Percentiles rank a stretch among this genome's conserved stretches.
Evolutionary conservation across 768 basidiomycete genomes (phyloP).

Genomic region (Russula emetica): DNA sequence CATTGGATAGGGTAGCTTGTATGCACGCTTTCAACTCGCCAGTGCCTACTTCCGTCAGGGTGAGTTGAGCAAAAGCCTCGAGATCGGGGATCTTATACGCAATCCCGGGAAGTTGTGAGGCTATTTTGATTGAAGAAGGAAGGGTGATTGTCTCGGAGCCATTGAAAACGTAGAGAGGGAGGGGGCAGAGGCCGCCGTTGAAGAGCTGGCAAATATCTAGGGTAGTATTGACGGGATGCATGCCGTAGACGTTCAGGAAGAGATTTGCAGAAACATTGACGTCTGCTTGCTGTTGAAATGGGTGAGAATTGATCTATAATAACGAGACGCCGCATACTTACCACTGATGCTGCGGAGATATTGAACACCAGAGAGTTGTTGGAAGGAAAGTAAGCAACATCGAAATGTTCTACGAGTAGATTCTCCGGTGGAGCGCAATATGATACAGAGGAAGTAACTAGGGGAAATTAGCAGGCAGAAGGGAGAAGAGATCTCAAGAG

Average conservation of each 20-base stretch:
- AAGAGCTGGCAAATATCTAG: slow-evolving; percentile 80
- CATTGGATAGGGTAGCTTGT: slow-evolving; percentile 88
- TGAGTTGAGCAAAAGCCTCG: slow-evolving; percentile 82
- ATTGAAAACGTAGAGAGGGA: slow-evolving; percentile 82
- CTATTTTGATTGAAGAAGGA: slow-evolving; percentile 55
- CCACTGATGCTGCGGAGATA: slow-evolving; percentile 81
- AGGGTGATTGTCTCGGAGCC: slow-evolving; percentile 68
- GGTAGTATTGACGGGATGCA: slow-evolving; percentile 76
- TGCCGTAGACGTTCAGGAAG: slow-evolving; percentile 84
- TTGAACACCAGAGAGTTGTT: slow-evolving; percentile 80
- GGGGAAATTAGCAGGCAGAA: slow-evolving; percentile 16
- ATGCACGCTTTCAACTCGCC: slow-evolving; percentile 81
- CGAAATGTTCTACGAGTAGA: slow-evolving; percentile 74
- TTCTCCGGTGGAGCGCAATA: slow-evolving; percentile 80
- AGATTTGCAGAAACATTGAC: slow-evolving; percentile 81
- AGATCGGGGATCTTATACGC: slow-evolving; percentile 88
- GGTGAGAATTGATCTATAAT: slow-evolving; percentile 25
- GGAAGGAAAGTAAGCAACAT: slow-evolving; percentile 61
- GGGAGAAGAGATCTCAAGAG: not conserved
- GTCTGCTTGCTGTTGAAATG: slow-evolving; percentile 51
- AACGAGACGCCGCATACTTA: slow-evolving; percentile 40
- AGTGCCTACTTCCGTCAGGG: slow-evolving; percentile 63
- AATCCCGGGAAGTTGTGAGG: slow-evolving; percentile 64
- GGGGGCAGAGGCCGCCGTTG: slow-evolving; percentile 75
- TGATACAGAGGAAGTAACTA: slow-evolving; percentile 84